Percentiles rank a stretch among this genome's conserved stretches.
phyloP scores from a whole-genome alignment of 805 yeast species.

The Candida ulmi region DNA sequence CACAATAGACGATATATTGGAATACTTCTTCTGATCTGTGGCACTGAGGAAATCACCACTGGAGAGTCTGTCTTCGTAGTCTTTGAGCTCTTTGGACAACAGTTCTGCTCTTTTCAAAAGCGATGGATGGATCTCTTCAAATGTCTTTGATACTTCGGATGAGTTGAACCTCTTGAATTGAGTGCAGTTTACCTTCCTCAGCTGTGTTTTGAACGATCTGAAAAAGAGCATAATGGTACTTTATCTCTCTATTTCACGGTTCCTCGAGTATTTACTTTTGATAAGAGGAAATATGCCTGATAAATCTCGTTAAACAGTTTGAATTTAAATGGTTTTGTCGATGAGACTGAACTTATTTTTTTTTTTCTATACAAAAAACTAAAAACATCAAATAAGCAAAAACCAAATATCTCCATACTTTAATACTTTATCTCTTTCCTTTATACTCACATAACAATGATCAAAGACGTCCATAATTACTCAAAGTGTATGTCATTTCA shows the following conservation, averaged over 20 bases:
- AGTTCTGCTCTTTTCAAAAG: constrained; percentile 41
- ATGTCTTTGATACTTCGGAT: constrained; percentile 3
- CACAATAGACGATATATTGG: constrained; percentile 39
- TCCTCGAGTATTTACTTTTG: too few relatives aligned
- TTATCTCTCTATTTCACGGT: too few relatives aligned
- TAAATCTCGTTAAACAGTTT: too few relatives aligned
- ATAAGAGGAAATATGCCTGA: too few relatives aligned
- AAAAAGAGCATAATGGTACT: background rate
- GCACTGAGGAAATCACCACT: constrained; percentile 24
- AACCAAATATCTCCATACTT: background rate
- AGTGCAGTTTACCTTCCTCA: background rate
- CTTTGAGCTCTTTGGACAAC: constrained; percentile 34
- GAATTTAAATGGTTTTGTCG: background rate
- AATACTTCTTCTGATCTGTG: constrained; percentile 38
- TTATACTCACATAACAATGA: too few relatives aligned
- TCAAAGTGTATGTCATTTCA: constrained; percentile 1
- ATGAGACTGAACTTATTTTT: background rate
- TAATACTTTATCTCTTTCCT: too few relatives aligned
- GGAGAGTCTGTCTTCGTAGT: constrained; percentile 37
- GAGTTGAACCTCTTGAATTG: constrained; percentile 10
- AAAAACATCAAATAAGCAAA: background rate
- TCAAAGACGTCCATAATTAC: constrained; percentile 1
- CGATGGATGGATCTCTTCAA: constrained; percentile 42
- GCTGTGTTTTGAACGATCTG: background rate
- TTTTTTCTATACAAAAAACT: background rate